Evolutionary conservation across 306 rosid genomes (phyloP).

Genomic region (Adenanthera pavonina): DNA sequence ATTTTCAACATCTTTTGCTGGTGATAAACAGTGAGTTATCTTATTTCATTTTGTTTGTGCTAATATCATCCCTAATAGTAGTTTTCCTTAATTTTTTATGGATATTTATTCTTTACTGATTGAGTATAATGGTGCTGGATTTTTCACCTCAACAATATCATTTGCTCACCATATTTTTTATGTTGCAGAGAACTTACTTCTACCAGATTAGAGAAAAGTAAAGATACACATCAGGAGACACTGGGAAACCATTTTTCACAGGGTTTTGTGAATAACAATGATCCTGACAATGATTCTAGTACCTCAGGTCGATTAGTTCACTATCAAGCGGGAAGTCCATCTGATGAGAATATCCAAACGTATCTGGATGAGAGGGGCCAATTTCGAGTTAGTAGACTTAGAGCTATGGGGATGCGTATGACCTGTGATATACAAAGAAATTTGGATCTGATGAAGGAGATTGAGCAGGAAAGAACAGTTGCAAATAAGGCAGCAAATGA

Average conservation of each 20-base stretch:
- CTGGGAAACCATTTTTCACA: constrained; percentile 44
- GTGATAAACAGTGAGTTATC: constrained; percentile 83
- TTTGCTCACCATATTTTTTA: constrained; percentile 36
- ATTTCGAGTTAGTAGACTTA: constrained; percentile 80
- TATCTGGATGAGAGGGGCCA: constrained; percentile 85
- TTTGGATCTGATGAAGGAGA: constrained; percentile 93
- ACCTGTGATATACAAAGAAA: constrained; percentile 94
- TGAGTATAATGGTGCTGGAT: constrained; percentile 26
- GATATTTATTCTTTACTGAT: constrained; percentile 23
- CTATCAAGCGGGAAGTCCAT: constrained; percentile 49
- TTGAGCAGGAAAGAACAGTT: constrained; percentile 64
- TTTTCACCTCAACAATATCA: constrained; percentile 22
- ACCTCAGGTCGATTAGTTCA: constrained; percentile 45
- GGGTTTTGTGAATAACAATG: constrained; percentile 41
- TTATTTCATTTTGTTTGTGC: constrained; percentile 29
- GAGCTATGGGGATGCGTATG: constrained; percentile 96
- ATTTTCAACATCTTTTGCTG: constrained; percentile 89
- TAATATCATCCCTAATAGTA: constrained; percentile 18
- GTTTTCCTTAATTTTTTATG: constrained; percentile 2
- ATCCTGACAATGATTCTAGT: constrained; percentile 49
- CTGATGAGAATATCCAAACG: constrained; percentile 78
- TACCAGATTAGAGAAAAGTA: constrained; percentile 54
- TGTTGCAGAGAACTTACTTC: constrained; percentile 72
- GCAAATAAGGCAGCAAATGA: constrained; percentile 41
- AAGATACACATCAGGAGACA: constrained; percentile 52